Evolutionary conservation across 2,329 filamentous ascomycete species (phyloP), one percentile per base, ranked within the genome.

Genomic region (Coniosporium tulheliwenetii): DNA sequence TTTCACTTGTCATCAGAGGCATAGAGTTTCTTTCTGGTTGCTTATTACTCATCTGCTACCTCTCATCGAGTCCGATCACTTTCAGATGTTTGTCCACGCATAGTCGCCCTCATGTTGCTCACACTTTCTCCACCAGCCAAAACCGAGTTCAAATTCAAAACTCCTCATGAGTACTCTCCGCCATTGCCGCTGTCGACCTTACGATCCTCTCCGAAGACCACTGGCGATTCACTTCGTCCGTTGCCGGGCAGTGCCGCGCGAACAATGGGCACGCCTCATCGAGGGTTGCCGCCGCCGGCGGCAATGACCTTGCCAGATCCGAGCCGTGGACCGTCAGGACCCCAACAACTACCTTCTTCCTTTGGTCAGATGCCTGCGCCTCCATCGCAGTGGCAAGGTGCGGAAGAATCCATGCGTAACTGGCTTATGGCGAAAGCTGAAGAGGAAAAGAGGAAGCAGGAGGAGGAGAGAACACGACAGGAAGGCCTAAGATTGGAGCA

Each of bases 401-500:
- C 67, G 35, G 68, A 71, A 46, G 68, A 71, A 39, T 62, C 63
- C 14, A 69, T 68, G 62, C 64, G 66, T 44, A 65, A 65, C 41
- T 71, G 67, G 65, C 55, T 71, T 15, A 54, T 57, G 9, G 64
- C 66, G 14, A 71, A 69, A 52, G 61, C 66, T 12, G 63, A 66
- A 47, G 69, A 71, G 52, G 68, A 71, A 45, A 65, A 61, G 54
- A 59, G 66, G 43, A 67, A 64, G 54, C 66, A 70, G 55, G 69
- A 71, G 52, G 67, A 71, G 50, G 67, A 71, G 47, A 66, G 60
- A 55, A 70, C 67, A 38, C 61, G 63, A 45, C 69, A 72, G 50
- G 67, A 70, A 49, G 58, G 56, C 13, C 53, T 67, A 38, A 55
- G 59, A 45, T 55, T 70, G 37, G 68, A 71, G 51, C 67, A 70